Percentiles rank a stretch among this genome's conserved stretches.
Evolutionary conservation across 192 early-diverging fungal genomes (phyloP).

Genomic region (Gigaspora rosea): DNA sequence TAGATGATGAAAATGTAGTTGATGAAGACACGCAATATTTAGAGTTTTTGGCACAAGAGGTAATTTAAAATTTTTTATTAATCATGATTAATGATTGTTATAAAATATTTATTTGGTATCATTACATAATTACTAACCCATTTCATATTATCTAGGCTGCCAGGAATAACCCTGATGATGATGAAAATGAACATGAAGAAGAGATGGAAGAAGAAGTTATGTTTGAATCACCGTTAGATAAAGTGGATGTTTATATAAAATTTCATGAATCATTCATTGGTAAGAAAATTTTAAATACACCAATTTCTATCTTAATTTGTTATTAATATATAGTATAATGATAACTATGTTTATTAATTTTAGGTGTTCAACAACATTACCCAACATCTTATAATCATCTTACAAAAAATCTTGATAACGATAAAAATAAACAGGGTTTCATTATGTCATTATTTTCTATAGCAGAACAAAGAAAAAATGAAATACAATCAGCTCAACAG

Average conservation of each 20-base stretch:
- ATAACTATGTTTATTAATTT: not conserved
- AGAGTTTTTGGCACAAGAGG: conserved; percentile 47
- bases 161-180: conserved; percentile 47
- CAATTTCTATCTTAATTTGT: not conserved
- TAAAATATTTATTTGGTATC: not conserved
- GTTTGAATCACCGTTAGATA: conserved; percentile 79
- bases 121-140: not conserved
- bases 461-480: conserved; percentile 38
- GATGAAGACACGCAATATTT: conserved; percentile 48
- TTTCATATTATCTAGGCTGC: conserved; percentile 23
- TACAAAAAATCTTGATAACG: conserved; percentile 54
- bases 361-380: conserved; percentile 59
- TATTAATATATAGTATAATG: not conserved
- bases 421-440: conserved; percentile 54
- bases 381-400: conserved; percentile 54
- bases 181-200: conserved; percentile 67
- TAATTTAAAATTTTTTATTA: conserved; percentile 19
- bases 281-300: conserved; percentile 41
- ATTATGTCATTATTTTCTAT: conserved; percentile 51
- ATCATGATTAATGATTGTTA: not conserved
- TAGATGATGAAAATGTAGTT: conserved; percentile 46
- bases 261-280: conserved; percentile 67
- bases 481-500: no score
- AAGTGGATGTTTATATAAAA: conserved; percentile 70
- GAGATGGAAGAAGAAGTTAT: conserved; percentile 73